phyloP scores from a whole-genome alignment of 202 grass and related monocot genomes.

The Panicum virgatum region DNA sequence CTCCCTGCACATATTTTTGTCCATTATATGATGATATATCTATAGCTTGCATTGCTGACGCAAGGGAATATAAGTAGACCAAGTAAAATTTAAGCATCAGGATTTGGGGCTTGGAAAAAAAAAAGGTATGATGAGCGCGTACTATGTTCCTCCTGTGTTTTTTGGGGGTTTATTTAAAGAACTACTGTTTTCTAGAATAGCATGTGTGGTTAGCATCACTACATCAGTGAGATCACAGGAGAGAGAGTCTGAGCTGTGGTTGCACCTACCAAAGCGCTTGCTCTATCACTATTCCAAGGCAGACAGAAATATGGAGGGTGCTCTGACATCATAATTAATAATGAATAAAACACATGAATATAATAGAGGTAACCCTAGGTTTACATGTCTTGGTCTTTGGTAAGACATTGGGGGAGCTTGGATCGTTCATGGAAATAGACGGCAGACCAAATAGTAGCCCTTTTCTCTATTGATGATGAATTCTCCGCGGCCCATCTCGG shows the following conservation, averaged over 20 bases:
- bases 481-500: neutral
- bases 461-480: neutral
- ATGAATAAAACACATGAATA: neutral
- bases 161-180: constrained; percentile 2
- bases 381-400: neutral
- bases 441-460: neutral
- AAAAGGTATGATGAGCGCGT: neutral
- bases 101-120: constrained; percentile 1
- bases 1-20: neutral
- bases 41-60: neutral
- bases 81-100: neutral
- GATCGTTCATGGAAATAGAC: constrained; percentile 23
- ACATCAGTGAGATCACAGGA: constrained; percentile 22
- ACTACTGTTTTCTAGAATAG: neutral
- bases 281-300: neutral
- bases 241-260: constrained; percentile 11
- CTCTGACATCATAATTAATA: too few relatives aligned
- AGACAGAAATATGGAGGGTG: neutral
- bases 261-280: constrained; percentile 25
- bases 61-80: constrained; percentile 1
- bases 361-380: neutral
- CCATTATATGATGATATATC: too few relatives aligned
- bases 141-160: neutral
- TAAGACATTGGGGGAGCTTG: neutral
- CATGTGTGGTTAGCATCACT: neutral